Percentiles rank a stretch among this genome's conserved stretches.
phyloP scores from a whole-genome alignment of 257 asterid genomes.

The Datura wrightii region DNA sequence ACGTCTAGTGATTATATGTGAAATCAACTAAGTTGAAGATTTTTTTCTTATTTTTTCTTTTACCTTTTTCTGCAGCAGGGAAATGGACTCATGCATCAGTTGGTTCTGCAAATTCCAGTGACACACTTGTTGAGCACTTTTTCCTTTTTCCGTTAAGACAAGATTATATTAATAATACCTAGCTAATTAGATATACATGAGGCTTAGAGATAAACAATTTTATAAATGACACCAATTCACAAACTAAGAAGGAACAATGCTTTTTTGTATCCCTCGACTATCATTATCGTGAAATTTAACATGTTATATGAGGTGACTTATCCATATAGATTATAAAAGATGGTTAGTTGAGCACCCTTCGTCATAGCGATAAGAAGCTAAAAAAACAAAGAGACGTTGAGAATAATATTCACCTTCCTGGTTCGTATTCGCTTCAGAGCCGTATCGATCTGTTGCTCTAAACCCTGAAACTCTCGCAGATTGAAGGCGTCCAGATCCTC shows the following conservation, averaged over 20 bases:
- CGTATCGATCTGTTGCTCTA: slow-evolving; percentile 75
- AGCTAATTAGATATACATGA: too few species aligned
- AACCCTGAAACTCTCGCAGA: slow-evolving; percentile 74
- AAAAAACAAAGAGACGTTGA: background rate
- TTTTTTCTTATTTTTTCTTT: too few species aligned
- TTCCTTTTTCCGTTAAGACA: background rate
- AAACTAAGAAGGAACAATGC: too few species aligned
- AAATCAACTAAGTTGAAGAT: too few species aligned
- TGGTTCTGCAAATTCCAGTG: slow-evolving; percentile 61
- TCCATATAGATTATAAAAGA: too few species aligned
- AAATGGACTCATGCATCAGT: slow-evolving; percentile 70
- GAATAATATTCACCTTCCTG: slow-evolving; percentile 48
- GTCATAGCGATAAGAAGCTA: too few species aligned
- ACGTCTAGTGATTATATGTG: background rate
- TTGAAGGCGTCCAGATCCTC: slow-evolving; percentile 67
- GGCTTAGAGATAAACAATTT: too few species aligned
- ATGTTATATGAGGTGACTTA: too few species aligned
- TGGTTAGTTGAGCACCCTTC: too few species aligned
- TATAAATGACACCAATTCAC: too few species aligned
- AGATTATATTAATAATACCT: background rate
- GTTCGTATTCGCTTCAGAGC: slow-evolving; percentile 71
- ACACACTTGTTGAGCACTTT: background rate
- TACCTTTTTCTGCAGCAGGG: slow-evolving; percentile 78
- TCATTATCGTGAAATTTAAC: too few species aligned
- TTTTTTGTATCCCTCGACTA: too few species aligned